Evolutionary conservation across 352 stramenopile species (phyloP), one percentile per base, ranked within the genome.

Genomic region (Aphanomyces stellatus): DNA sequence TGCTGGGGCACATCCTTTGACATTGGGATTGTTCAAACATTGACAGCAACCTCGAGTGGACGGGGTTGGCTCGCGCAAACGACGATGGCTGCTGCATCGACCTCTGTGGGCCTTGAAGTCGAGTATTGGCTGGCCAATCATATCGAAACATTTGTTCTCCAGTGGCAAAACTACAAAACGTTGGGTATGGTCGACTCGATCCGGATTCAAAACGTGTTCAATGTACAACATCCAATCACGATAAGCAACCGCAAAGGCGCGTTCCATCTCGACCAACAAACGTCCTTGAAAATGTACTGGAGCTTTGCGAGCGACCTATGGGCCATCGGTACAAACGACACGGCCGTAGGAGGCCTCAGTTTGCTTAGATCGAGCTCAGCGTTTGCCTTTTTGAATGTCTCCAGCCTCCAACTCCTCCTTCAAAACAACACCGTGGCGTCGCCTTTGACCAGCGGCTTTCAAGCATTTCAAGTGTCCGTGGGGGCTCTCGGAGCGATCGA

Each of bases 211-310:
- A 53, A 27, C 15, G 61, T 42, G 17, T 25, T 69, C 8, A 41
- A 41, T 1, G 24, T 53, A 15, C 11, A 27, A 25, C 22, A 59
- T 7, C 27, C 25, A 6, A 13, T 69, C 30, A 25, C 28, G 1
- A 25, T 65, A 10, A 37, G 24, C 17, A n/a, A 25, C 22, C 22
- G 13, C 10, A 7, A 11, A 15, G 40, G 35, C 0, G 22, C 13
- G 41, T 65, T 53, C 31, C 34, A 53, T 17, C 8, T 35, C 4
- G 19, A 15, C 15, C 59, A 27, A 30, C 61, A 60, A 15, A 69
- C 61, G 34, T 69, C 42, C 5, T 17, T 62, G n/a, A 46, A 42
- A 11, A 62, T 69, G 42, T 69, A 62, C 30, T 69, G 61, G 61
- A 46, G 40, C 1, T 61, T 61, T 27, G 48, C 48, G 4, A 62